Evolutionary conservation across 345 rosid species (phyloP).

Genomic region (Orychophragmus violaceus): DNA sequence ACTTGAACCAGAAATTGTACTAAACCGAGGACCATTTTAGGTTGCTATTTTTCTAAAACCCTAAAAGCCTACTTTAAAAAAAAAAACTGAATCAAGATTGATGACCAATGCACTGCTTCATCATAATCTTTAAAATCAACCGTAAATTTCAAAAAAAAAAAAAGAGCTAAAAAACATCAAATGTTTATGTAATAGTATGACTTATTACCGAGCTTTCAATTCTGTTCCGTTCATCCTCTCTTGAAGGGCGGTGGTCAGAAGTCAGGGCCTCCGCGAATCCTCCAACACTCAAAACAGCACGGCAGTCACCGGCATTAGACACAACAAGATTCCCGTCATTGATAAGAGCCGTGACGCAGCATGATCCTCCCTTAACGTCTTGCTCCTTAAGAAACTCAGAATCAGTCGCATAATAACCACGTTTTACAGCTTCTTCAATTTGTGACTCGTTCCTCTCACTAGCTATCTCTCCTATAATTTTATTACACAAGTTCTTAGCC

Average conservation of each 20-base stretch:
- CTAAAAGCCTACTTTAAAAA: background rate
- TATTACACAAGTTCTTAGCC: slow-evolving; percentile 55
- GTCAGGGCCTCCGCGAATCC: slow-evolving; percentile 74
- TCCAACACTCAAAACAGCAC: slow-evolving; percentile 74
- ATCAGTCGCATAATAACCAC: slow-evolving; percentile 69
- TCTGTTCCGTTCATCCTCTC: slow-evolving; percentile 68
- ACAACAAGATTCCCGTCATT: slow-evolving; percentile 54
- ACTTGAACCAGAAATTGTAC: background rate
- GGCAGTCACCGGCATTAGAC: slow-evolving; percentile 81
- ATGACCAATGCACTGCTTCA: background rate
- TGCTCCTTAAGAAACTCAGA: slow-evolving; percentile 51
- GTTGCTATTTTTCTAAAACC: background rate
- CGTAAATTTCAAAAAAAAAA: background rate
- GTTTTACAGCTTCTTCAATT: slow-evolving; percentile 50
- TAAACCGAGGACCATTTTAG: background rate
- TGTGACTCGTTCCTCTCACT: slow-evolving; percentile 28
- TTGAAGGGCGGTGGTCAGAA: slow-evolving; percentile 72
- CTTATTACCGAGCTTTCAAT: slow-evolving; percentile 50
- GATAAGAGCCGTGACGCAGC: slow-evolving; percentile 79
- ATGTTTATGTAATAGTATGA: background rate
- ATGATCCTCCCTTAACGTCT: slow-evolving; percentile 64
- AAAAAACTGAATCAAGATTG: background rate
- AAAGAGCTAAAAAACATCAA: background rate
- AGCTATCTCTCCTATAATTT: slow-evolving; percentile 43
- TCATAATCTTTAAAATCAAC: background rate